Evolutionary conservation across 768 basidiomycete species (phyloP).

Genomic region (Trametopsis cervina): DNA sequence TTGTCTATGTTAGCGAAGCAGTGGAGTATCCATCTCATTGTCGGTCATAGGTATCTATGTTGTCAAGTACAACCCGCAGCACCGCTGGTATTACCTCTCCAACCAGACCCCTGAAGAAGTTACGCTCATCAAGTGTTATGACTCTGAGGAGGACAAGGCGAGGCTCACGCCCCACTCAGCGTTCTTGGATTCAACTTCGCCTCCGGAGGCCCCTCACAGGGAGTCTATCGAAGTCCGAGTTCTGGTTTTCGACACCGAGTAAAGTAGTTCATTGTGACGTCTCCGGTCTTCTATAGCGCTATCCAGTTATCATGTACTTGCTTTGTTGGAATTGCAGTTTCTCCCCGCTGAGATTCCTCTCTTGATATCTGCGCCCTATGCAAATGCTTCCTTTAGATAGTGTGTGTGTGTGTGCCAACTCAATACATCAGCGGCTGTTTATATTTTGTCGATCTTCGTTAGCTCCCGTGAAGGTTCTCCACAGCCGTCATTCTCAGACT

Average conservation of each 20-base stretch:
- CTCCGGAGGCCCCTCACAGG: conserved; percentile 29
- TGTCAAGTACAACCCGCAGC: conserved; percentile 29
- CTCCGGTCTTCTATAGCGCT: no score
- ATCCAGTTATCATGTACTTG: no score
- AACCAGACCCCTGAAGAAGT: conserved; percentile 36
- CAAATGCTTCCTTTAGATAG: no score
- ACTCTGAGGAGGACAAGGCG: conserved; percentile 34
- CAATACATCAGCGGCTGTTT: no score
- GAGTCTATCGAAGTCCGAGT: conserved; percentile 39
- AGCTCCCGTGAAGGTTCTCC: no score
- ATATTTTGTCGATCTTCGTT: no score
- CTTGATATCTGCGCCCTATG: no score
- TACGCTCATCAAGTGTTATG: conserved; percentile 37
- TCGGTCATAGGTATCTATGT: conserved; percentile 22
- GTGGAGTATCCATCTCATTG: conserved; percentile 27
- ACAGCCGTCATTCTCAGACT: no score
- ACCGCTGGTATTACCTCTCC: conserved; percentile 34
- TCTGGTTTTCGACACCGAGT: conserved; percentile 36
- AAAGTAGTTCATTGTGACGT: no score
- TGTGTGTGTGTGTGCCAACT: no score
- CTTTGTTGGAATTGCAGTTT: no score
- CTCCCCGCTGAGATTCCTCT: no score
- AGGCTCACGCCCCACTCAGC: conserved; percentile 37
- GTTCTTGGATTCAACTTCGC: conserved; percentile 30
- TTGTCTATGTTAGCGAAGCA: not conserved